A percentile compares a stretch with the other conserved stretches of the same genome.
Conservation (phyloP, 495 filamentous ascomycete genomes). For the Tetracladium marchalianum region DNA sequence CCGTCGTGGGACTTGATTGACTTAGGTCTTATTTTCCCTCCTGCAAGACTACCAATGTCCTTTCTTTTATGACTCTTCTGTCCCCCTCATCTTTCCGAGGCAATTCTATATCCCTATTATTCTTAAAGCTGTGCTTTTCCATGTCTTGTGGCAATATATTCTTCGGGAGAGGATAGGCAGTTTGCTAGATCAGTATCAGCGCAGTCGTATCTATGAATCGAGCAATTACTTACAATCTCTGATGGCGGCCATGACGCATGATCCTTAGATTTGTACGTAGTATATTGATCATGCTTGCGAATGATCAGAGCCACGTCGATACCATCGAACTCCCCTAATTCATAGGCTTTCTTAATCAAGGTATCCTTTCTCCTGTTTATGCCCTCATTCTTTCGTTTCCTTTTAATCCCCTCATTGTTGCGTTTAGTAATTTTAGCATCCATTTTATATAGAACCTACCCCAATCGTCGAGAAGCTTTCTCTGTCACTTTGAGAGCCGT, state of each 20-base stretch:
- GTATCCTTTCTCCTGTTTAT: conserved; percentile 13
- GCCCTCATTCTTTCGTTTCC: conserved; percentile 7
- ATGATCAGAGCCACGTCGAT: conserved; percentile 12
- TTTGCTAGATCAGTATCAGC: conserved; percentile 5
- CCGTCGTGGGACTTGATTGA: too few species aligned
- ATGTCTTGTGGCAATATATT: conserved; percentile 8
- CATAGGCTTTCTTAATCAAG: conserved; percentile 12
- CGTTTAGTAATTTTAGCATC: conserved; percentile 7
- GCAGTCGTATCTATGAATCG: neutral
- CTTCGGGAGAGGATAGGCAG: conserved; percentile 10
- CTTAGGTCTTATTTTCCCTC: too few species aligned
- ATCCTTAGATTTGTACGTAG: conserved; percentile 6
- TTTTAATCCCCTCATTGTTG: conserved; percentile 7
- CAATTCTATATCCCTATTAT: conserved; percentile 5
- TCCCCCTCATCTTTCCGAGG: conserved; percentile 7
- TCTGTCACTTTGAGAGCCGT: too few species aligned
- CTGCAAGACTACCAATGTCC: too few species aligned
- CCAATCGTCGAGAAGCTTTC: too few species aligned
- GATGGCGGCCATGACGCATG: neutral
- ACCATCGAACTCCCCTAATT: conserved; percentile 14
- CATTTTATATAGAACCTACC: too few species aligned
- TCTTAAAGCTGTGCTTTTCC: conserved; percentile 1
- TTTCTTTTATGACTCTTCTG: too few species aligned
- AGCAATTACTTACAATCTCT: conserved; percentile 1
- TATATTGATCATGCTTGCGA: conserved; percentile 9